Base-by-base conservation (phyloP, 2,329 filamentous ascomycete species). In the Furcasterigmium furcatum region DNA sequence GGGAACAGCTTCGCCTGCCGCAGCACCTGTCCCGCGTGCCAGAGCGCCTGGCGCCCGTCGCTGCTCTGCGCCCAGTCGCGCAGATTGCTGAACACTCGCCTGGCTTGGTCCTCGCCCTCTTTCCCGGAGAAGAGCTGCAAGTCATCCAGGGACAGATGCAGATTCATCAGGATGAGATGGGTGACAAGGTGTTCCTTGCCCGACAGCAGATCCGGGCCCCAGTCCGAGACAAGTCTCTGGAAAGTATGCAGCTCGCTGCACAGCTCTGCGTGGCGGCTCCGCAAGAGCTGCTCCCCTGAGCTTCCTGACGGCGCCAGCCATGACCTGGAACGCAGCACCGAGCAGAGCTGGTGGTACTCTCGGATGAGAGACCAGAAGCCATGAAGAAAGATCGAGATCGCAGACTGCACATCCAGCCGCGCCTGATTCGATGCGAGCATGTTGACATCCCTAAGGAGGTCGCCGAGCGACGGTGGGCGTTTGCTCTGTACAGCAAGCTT, bases 91-190 rank as follows among this genome's bases (percentile, higher is more conserved):
- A 82, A 83, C 13, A 82, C 72, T 7, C 74, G 65, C 4, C 78
- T 72, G 4, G 84, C 83, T 57, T 86, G 80, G 27, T 85, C 82
- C 49, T 83, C 77, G 20, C 81, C 83, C 51, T 84, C 82, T 36
- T 84, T 82, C 5, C 84, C 84, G 0, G 81, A 79, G 52, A 87
- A 86, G 4, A 84, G 71, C 55, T 87, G 82, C 14, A 87, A 66
- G 46, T 87, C 82, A 51, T 84, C 77, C 3, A 86, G 65, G 0
- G 80, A 80, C 36, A 84, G 74, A 58, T 87, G 77, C 5, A 87
- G 67, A 55, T 85, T 78, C 71, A 87, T 77, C 46, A 82, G 66
- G 10, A 85, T 67, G 1, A 85, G 66, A 53, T 77, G 70, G 9
- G 77, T 56, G n/a, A 78, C 58, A 14, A 79, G 55, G 5, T 64